phyloP scores from a whole-genome alignment of 129 eudicot species.

The Rutidosis leptorrhynchoides region DNA sequence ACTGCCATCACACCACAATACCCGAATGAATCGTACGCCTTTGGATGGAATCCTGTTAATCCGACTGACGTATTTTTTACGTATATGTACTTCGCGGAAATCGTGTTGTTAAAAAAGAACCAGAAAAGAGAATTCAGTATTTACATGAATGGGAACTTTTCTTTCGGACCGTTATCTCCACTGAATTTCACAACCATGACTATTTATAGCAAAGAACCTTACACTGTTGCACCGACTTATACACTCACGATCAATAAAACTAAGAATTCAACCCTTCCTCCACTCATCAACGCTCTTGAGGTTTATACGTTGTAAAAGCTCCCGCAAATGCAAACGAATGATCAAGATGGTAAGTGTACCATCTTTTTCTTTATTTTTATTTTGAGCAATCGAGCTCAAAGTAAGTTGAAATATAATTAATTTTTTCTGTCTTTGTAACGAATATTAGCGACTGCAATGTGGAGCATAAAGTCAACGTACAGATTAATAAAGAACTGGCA shows the following conservation, averaged over 20 bases:
- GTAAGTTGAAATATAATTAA: not conserved
- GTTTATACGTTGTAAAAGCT: slow-evolving; percentile 26
- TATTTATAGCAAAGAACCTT: slow-evolving; percentile 13
- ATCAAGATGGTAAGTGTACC: slow-evolving; percentile 37
- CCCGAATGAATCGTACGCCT: not conserved
- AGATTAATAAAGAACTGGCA: slow-evolving; percentile 43
- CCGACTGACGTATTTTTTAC: slow-evolving; percentile 4
- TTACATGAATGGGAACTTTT: slow-evolving; percentile 31
- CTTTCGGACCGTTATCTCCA: slow-evolving; percentile 23
- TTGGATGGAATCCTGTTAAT: slow-evolving; percentile 17
- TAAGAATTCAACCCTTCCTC: slow-evolving; percentile 43
- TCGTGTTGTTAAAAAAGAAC: slow-evolving; percentile 18
- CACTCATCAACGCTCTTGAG: slow-evolving; percentile 52
- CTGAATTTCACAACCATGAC: slow-evolving; percentile 14
- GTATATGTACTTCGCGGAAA: slow-evolving; percentile 36
- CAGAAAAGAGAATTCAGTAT: slow-evolving; percentile 32
- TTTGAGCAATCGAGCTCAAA: not conserved
- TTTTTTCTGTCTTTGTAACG: not conserved
- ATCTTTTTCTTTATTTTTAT: slow-evolving; percentile 1
- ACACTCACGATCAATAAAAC: slow-evolving; percentile 28
- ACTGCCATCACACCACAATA: slow-evolving; percentile 17
- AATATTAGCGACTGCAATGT: slow-evolving; percentile 35
- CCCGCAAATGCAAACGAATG: slow-evolving; percentile 29
- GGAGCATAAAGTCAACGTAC: slow-evolving; percentile 37
- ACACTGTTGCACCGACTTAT: slow-evolving; percentile 18